These are phyloP conservation scores for Podaxis carcinomalis DNA, from an alignment of 768 basidiomycete species.

Conservation along the genomic window DNA sequence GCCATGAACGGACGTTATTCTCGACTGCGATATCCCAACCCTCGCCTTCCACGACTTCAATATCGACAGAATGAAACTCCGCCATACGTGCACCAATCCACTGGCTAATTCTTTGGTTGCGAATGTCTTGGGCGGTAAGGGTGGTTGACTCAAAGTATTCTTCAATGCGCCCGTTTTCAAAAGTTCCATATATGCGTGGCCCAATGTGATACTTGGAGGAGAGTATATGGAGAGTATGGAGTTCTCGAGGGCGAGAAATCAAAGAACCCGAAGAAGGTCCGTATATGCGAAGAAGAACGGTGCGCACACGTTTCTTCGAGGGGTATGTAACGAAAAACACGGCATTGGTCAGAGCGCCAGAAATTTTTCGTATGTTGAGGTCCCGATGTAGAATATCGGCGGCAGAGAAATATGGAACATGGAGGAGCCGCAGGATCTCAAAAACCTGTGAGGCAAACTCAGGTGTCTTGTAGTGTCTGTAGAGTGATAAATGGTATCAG, in stretches of 20 bases:
- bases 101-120: conserved; percentile 68
- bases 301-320: conserved; percentile 42
- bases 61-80: conserved; percentile 90
- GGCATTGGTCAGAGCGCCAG: conserved; percentile 91
- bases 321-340: conserved; percentile 93
- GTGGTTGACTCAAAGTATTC: conserved; percentile 91
- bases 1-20: conserved; percentile 70
- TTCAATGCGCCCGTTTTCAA: conserved; percentile 92
- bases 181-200: conserved; percentile 90
- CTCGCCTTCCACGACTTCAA: conserved; percentile 56
- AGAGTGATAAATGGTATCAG: conserved; percentile 16
- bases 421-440: conserved; percentile 49
- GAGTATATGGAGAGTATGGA: conserved; percentile 84
- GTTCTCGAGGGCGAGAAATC: conserved; percentile 84
- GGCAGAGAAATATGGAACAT: conserved; percentile 56
- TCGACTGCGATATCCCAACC: conserved; percentile 57
- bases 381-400: conserved; percentile 39
- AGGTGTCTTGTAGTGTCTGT: conserved; percentile 61
- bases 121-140: conserved; percentile 71
- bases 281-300: conserved; percentile 87
- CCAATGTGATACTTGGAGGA: conserved; percentile 87
- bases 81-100: conserved; percentile 96
- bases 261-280: conserved; percentile 82
- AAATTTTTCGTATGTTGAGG: conserved; percentile 72
- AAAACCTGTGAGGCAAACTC: conserved; percentile 54